These are phyloP conservation scores for Talaromyces rugulosus DNA, from an alignment of 2,329 filamentous ascomycete genomes.

Conservation along the genomic window DNA sequence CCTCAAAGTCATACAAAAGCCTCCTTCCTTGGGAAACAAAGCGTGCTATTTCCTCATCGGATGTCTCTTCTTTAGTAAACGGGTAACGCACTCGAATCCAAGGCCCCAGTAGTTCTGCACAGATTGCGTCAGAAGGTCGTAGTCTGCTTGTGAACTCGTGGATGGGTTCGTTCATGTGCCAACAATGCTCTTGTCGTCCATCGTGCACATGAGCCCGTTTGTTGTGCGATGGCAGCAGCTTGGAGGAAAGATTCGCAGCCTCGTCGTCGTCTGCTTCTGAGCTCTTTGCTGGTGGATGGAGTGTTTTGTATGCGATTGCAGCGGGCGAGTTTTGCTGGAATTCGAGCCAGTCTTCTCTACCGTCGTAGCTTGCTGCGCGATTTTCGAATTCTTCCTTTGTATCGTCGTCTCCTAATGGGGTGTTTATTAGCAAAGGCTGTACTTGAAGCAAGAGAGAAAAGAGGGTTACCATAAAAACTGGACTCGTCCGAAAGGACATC, in stretches of 20 bases:
- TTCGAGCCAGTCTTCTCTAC: slow-evolving; percentile 46
- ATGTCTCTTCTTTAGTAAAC: slow-evolving; percentile 26
- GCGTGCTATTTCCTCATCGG: slow-evolving; percentile 39
- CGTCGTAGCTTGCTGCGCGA: slow-evolving; percentile 51
- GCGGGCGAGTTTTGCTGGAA: slow-evolving; percentile 28
- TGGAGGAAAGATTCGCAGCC: neutral
- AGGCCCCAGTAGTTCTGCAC: slow-evolving; percentile 40
- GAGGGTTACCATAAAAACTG: slow-evolving; percentile 39
- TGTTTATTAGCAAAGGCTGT: neutral
- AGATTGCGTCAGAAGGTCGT: slow-evolving; percentile 60
- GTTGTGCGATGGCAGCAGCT: neutral
- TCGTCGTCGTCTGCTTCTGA: neutral
- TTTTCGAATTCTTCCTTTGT: slow-evolving; percentile 46
- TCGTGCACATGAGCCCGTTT: slow-evolving; percentile 9
- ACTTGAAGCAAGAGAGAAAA: neutral
- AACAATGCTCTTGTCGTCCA: slow-evolving; percentile 13
- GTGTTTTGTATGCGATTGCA: slow-evolving; percentile 27
- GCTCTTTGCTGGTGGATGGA: slow-evolving; percentile 5
- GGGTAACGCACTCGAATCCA: slow-evolving; percentile 77
- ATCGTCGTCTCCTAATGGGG: slow-evolving; percentile 51
- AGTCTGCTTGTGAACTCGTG: slow-evolving; percentile 64
- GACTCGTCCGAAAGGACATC: slow-evolving; percentile 40
- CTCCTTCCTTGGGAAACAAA: slow-evolving; percentile 54
- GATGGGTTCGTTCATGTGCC: slow-evolving; percentile 64
- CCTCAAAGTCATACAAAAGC: slow-evolving; percentile 49